These are phyloP conservation scores for Moricandia moricandioides DNA, from an alignment of 345 rosid genomes.

Conservation along the genomic window DNA sequence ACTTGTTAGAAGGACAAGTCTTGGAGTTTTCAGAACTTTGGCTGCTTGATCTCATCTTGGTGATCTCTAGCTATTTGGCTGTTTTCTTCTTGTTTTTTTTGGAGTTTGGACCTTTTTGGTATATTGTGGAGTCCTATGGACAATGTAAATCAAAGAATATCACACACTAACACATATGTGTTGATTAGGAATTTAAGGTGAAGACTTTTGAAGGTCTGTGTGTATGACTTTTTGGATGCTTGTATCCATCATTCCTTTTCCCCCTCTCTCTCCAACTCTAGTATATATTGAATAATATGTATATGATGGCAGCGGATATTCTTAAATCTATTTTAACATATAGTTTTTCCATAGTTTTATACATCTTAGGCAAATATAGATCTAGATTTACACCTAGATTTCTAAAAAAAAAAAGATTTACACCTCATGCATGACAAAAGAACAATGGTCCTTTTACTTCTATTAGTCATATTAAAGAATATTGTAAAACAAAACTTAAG, in stretches of 20 bases:
- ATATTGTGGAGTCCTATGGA: constrained; percentile 32
- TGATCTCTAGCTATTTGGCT: constrained; percentile 30
- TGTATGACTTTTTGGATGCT: constrained; percentile 42
- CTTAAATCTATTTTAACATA: constrained; percentile 32
- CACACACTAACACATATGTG: constrained; percentile 33
- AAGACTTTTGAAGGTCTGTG: constrained; percentile 38
- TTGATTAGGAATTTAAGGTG: constrained; percentile 36
- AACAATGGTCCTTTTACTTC: constrained; percentile 21
- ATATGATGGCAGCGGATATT: constrained; percentile 32
- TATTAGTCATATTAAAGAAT: constrained; percentile 4
- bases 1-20: constrained; percentile 36
- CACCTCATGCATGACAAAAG: constrained; percentile 22
- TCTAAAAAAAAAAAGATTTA: too few relatives aligned
- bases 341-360: constrained; percentile 15
- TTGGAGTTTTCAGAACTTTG: constrained; percentile 42
- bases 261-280: constrained; percentile 20
- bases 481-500: neutral
- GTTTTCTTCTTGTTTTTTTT: constrained; percentile 32
- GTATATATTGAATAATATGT: constrained; percentile 19
- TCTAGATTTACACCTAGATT: constrained; percentile 35
- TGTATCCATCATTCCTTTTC: constrained; percentile 38
- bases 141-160: constrained; percentile 23
- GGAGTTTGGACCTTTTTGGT: constrained; percentile 27
- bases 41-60: constrained; percentile 39
- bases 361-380: constrained; percentile 22